phyloP scores from a whole-genome alignment of 345 rosid genomes.

The Zanthoxylum bungeanum region DNA sequence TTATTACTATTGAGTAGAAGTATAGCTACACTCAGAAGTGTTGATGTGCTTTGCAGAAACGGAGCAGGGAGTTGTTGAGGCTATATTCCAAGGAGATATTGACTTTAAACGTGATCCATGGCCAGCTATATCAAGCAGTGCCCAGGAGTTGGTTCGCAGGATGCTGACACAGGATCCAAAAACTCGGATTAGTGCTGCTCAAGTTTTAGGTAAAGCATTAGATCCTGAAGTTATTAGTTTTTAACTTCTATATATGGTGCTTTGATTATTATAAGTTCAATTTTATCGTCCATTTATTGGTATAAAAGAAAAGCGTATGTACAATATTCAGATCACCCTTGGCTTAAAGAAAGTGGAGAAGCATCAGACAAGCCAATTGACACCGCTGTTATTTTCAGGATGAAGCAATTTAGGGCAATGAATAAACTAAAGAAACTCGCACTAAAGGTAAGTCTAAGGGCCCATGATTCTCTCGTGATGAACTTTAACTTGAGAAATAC shows the following conservation, averaged over 20 bases:
- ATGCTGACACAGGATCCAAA: constrained; percentile 77
- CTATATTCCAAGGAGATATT: constrained; percentile 65
- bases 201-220: constrained; percentile 53
- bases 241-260: neutral
- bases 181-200: constrained; percentile 56
- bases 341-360: constrained; percentile 68
- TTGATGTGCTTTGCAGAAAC: constrained; percentile 45
- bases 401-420: constrained; percentile 95
- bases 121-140: constrained; percentile 73
- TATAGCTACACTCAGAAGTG: neutral
- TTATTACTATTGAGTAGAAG: neutral
- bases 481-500: neutral
- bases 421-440: constrained; percentile 94
- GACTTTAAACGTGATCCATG: constrained; percentile 71
- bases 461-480: neutral
- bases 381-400: constrained; percentile 81
- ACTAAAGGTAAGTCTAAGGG: constrained; percentile 47
- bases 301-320: too few species aligned
- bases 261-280: neutral
- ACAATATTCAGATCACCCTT: constrained; percentile 56
- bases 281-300: neutral
- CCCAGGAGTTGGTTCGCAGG: constrained; percentile 68
- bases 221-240: neutral
- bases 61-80: constrained; percentile 71
- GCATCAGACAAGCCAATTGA: constrained; percentile 90